Conservation (phyloP, 139 green algal genomes). For the Nannochloris sp. region DNA sequence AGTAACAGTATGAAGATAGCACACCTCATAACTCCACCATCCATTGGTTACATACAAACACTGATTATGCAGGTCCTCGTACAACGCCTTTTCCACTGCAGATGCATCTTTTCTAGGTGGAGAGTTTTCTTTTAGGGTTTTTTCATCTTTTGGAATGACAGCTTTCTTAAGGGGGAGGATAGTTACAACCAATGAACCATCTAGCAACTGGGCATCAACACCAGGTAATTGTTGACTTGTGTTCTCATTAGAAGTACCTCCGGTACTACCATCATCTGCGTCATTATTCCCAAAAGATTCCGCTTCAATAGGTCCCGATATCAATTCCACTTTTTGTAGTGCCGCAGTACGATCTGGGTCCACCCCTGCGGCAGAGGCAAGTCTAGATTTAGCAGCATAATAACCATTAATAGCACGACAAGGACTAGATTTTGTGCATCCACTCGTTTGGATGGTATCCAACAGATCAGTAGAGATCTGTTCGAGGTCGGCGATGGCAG, state of each 20-base stretch:
- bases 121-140: not conserved
- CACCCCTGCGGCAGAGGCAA: not conserved
- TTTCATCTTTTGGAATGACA: not conserved
- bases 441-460: not conserved
- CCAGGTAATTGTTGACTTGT: too few species aligned
- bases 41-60: constrained; percentile 3
- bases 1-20: not conserved
- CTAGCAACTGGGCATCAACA: not conserved
- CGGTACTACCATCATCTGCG: not conserved
- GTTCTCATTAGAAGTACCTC: not conserved
- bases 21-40: constrained; percentile 12
- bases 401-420: not conserved
- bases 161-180: not conserved
- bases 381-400: not conserved
- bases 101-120: not conserved
- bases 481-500: not conserved
- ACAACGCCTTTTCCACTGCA: not conserved
- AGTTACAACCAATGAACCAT: not conserved
- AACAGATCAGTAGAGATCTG: not conserved
- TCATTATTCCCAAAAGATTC: too few species aligned
- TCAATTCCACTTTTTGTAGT: not conserved
- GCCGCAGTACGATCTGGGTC: not conserved
- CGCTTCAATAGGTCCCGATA: not conserved
- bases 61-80: not conserved
- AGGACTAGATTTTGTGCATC: not conserved